A percentile compares a stretch with the other conserved stretches of the same genome.
Conservation (phyloP, 352 stramenopile genomes). For the Pythium aphanidermatum region DNA sequence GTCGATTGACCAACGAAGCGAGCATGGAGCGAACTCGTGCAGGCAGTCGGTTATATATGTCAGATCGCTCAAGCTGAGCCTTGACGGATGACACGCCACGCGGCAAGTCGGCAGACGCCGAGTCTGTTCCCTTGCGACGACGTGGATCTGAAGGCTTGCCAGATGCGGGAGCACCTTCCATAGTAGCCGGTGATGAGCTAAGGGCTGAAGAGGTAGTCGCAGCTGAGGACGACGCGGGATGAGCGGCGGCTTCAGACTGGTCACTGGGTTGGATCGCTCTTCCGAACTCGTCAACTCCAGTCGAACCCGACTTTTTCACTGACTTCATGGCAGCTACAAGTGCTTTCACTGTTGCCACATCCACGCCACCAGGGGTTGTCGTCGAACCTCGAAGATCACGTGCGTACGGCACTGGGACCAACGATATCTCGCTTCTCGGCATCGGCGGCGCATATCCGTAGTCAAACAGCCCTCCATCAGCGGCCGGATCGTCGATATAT, state of each 20-base stretch:
- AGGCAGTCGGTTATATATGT: constrained; percentile 57
- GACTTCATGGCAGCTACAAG: neutral
- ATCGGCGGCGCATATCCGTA: constrained; percentile 71
- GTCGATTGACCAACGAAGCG: constrained; percentile 42
- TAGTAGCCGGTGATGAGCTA: too few species aligned
- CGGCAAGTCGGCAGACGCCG: neutral
- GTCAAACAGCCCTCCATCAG: constrained; percentile 46
- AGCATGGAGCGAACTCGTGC: constrained; percentile 39
- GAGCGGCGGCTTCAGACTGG: neutral
- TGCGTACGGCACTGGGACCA: constrained; percentile 45
- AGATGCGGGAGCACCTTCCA: neutral
- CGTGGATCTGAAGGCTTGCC: constrained; percentile 26
- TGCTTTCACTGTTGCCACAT: neutral
- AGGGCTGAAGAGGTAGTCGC: neutral
- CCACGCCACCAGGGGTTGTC: constrained; percentile 9
- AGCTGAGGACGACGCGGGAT: neutral
- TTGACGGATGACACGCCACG: neutral
- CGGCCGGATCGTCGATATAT: constrained; percentile 38
- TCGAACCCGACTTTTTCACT: constrained; percentile 1
- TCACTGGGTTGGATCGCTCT: constrained; percentile 19
- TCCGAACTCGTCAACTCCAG: constrained; percentile 62
- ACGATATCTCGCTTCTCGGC: constrained; percentile 43
- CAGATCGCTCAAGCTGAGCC: constrained; percentile 21
- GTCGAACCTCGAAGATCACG: constrained; percentile 24
- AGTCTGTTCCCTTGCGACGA: constrained; percentile 19